These are phyloP conservation scores for Purpureocillium lavendulum DNA, from an alignment of 2,329 filamentous ascomycete species.

Conservation along the genomic window DNA sequence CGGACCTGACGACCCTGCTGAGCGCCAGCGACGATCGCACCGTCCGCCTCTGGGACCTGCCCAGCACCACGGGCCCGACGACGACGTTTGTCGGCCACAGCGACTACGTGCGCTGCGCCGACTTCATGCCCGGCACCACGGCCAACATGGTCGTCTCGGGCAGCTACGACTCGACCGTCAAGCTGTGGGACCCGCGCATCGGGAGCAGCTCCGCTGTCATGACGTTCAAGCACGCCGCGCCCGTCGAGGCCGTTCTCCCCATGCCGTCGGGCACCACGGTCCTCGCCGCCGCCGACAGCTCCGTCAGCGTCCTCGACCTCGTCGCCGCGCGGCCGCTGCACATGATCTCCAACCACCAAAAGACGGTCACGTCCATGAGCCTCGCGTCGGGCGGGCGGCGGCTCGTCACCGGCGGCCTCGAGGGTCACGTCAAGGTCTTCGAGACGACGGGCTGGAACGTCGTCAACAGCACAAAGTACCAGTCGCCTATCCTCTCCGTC, in stretches of 20 bases:
- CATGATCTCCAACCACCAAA: slow-evolving; percentile 89
- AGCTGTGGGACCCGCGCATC: slow-evolving; percentile 83
- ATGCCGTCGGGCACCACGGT: slow-evolving; percentile 81
- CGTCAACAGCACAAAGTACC: slow-evolving; percentile 89
- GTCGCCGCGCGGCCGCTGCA: slow-evolving; percentile 83
- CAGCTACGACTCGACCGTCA: slow-evolving; percentile 89
- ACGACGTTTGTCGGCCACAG: slow-evolving; percentile 77
- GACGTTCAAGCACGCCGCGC: slow-evolving; percentile 89
- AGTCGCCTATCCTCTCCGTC: slow-evolving; percentile 80
- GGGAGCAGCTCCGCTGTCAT: slow-evolving; percentile 62
- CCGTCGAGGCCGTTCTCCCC: slow-evolving; percentile 81
- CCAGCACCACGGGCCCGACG: slow-evolving; percentile 60
- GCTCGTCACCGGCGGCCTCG: slow-evolving; percentile 79
- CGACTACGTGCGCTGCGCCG: slow-evolving; percentile 85
- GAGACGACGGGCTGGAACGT: slow-evolving; percentile 94
- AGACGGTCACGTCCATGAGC: slow-evolving; percentile 85
- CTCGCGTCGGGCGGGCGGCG: slow-evolving; percentile 73
- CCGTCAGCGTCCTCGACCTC: slow-evolving; percentile 85
- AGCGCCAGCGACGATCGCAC: slow-evolving; percentile 89
- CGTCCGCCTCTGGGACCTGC: slow-evolving; percentile 89
- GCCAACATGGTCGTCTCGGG: slow-evolving; percentile 79
- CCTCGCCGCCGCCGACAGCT: slow-evolving; percentile 74
- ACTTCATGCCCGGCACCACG: slow-evolving; percentile 69
- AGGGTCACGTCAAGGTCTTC: slow-evolving; percentile 95
- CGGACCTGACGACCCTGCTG: slow-evolving; percentile 78